A percentile compares a stretch with the other conserved stretches of the same genome.
These are phyloP conservation scores for Pythium dissotocum DNA, from an alignment of 352 stramenopile species.

Conservation along the genomic window DNA sequence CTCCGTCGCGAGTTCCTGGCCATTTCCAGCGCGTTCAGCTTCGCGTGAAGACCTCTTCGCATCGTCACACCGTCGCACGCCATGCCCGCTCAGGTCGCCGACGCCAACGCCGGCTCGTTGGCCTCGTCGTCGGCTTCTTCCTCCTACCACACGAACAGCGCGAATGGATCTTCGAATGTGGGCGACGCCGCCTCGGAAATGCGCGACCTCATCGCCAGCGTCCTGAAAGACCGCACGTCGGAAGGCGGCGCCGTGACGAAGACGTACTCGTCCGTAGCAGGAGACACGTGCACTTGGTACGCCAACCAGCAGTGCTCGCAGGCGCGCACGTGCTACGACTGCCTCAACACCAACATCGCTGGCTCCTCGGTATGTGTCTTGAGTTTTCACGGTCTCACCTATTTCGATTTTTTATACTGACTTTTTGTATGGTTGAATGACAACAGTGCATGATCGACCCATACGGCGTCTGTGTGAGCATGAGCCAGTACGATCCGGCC, in stretches of 20 bases:
- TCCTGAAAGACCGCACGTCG: slow-evolving; percentile 29
- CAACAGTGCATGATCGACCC: slow-evolving; percentile 25
- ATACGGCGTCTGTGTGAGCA: slow-evolving; percentile 23
- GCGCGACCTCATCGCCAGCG: slow-evolving; percentile 4
- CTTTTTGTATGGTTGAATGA: not conserved
- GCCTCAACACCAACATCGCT: slow-evolving; percentile 42
- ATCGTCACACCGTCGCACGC: too few species aligned
- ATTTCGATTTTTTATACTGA: too few species aligned
- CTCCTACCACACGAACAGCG: not conserved
- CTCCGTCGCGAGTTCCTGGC: too few species aligned
- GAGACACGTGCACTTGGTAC: slow-evolving; percentile 43
- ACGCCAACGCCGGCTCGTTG: not conserved
- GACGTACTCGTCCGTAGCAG: not conserved
- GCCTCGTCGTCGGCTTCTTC: not conserved
- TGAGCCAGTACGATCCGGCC: slow-evolving; percentile 12
- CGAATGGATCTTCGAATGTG: not conserved
- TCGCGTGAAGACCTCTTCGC: too few species aligned
- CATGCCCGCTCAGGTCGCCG: too few species aligned
- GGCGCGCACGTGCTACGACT: slow-evolving; percentile 60
- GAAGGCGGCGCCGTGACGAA: slow-evolving; percentile 21
- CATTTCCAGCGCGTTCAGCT: too few species aligned
- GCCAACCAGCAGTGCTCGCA: slow-evolving; percentile 35
- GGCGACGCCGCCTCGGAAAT: not conserved
- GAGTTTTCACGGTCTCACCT: too few species aligned
- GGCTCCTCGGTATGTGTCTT: not conserved